Evolutionary conservation across 225 moss, liverwort and hornwort species (phyloP).

Genomic region (Pleurozium schreberi): DNA sequence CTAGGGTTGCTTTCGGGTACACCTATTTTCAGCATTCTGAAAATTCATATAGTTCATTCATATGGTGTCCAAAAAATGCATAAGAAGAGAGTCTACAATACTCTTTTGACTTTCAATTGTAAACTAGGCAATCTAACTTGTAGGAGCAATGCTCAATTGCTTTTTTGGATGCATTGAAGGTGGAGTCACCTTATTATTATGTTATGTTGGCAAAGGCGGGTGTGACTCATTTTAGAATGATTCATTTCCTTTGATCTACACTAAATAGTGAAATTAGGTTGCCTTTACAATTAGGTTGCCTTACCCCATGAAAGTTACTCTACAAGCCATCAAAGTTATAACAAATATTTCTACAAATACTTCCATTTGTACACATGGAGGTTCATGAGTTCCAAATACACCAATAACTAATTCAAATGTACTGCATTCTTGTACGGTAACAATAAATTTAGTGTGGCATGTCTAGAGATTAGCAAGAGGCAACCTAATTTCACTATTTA

Average conservation of each 20-base stretch:
- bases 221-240: not conserved
- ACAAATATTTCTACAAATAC: too few relatives aligned
- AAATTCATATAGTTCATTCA: not conserved
- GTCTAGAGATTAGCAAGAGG: too few relatives aligned
- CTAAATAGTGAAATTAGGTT: too few relatives aligned
- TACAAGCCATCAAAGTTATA: too few relatives aligned
- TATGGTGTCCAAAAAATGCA: not conserved
- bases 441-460: too few relatives aligned
- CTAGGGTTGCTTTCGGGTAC: not conserved
- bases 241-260: not conserved
- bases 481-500: too few relatives aligned
- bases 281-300: too few relatives aligned
- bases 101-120: not conserved
- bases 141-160: not conserved
- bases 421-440: too few relatives aligned
- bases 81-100: not conserved
- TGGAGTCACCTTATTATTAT: not conserved
- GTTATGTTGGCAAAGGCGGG: not conserved
- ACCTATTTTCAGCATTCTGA: not conserved
- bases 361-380: too few relatives aligned
- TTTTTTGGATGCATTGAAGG: not conserved
- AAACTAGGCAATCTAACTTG: not conserved
- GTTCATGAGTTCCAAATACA: too few relatives aligned
- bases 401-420: too few relatives aligned
- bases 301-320: too few relatives aligned